Conservation (phyloP, 306 rosid genomes). For the Cercis canadensis region DNA sequence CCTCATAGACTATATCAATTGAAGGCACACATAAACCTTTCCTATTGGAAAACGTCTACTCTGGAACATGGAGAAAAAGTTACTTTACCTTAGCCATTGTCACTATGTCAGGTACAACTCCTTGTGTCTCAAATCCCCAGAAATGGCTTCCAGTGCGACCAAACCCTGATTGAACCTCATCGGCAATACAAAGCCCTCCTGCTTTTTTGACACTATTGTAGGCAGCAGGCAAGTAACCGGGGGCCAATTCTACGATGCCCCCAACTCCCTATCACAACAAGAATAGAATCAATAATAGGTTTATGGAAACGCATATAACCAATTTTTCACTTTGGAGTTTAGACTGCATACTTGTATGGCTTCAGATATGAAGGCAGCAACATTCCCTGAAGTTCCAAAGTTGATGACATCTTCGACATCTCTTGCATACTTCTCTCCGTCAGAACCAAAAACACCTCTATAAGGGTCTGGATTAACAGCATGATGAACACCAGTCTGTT, state of each 20-base stretch:
- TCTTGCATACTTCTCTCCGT: conserved; percentile 86
- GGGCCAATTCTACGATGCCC: conserved; percentile 86
- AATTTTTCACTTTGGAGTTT: not conserved
- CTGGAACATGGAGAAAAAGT: conserved; percentile 5
- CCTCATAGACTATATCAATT: conserved; percentile 8
- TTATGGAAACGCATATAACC: not conserved
- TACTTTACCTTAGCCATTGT: conserved; percentile 87
- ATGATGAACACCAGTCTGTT: conserved; percentile 93
- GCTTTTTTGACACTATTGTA: conserved; percentile 65
- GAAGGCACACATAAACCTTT: not conserved
- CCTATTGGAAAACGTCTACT: not conserved
- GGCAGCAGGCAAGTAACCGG: conserved; percentile 84
- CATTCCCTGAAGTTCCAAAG: conserved; percentile 86
- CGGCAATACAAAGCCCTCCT: conserved; percentile 93
- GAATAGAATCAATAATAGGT: not conserved
- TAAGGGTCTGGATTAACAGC: conserved; percentile 94
- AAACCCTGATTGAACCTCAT: conserved; percentile 92
- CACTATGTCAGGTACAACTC: conserved; percentile 93
- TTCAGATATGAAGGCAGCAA: conserved; percentile 88
- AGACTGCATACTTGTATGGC: conserved; percentile 71
- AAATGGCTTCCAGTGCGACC: conserved; percentile 91
- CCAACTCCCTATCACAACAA: conserved; percentile 78
- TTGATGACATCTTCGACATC: conserved; percentile 84
- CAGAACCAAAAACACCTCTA: conserved; percentile 91
- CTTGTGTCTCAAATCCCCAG: conserved; percentile 95